Conservation (phyloP, 176 grass and related monocot species). For the Triticum timopheevii region DNA sequence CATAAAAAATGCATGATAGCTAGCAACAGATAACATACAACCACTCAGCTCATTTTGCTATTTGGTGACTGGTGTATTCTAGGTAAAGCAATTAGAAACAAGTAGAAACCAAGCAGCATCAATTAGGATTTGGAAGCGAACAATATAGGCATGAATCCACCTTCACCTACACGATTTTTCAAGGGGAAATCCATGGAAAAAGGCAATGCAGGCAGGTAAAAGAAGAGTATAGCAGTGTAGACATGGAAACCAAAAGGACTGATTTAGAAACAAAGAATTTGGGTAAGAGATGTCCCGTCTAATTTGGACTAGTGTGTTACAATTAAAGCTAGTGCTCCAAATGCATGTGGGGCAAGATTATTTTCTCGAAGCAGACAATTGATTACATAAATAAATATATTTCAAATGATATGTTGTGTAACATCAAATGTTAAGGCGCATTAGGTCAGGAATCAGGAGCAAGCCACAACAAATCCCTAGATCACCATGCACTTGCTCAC, state of each 20-base stretch:
- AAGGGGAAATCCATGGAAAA: neutral
- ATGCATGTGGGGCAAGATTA: neutral
- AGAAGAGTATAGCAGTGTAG: neutral
- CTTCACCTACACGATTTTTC: neutral
- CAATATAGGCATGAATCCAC: neutral
- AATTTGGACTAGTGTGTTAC: neutral
- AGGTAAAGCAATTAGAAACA: neutral
- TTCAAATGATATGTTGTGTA: neutral
- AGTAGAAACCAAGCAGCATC: neutral
- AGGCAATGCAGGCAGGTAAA: neutral
- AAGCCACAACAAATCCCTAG: neutral
- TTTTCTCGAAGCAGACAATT: neutral
- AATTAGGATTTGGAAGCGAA: neutral
- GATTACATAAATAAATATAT: neutral
- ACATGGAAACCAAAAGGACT: neutral
- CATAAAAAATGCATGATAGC: neutral
- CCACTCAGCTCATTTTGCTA: neutral
- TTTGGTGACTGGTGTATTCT: neutral
- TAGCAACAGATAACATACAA: neutral
- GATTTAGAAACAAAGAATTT: neutral
- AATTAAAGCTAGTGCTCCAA: neutral
- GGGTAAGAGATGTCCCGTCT: neutral
- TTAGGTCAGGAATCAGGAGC: neutral
- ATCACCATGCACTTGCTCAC: neutral
- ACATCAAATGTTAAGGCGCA: neutral